Conservation (phyloP, 805 yeast species). For the Sungouiozyma intestinalis region DNA sequence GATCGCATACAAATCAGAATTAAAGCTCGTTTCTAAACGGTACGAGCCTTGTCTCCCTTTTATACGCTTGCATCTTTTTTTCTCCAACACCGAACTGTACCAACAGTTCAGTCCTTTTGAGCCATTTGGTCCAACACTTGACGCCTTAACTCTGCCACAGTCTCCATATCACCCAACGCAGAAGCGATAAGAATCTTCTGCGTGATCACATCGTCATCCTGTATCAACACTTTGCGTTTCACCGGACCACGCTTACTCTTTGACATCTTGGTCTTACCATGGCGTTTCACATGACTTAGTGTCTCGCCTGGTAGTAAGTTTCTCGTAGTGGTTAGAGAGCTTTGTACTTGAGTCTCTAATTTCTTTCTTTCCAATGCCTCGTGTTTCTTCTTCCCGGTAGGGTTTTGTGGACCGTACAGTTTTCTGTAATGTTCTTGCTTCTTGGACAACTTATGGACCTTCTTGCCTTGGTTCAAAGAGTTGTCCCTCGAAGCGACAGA, state of each 20-base stretch:
- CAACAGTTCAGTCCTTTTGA: neutral
- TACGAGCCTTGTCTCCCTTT: neutral
- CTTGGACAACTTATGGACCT: constrained; percentile 62
- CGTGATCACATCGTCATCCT: neutral
- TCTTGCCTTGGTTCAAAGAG: constrained; percentile 82
- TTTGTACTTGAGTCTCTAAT: constrained; percentile 3
- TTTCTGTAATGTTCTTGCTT: constrained; percentile 67
- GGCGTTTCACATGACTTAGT: constrained; percentile 33
- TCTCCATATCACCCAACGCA: neutral
- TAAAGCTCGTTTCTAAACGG: too few relatives aligned
- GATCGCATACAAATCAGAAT: too few relatives aligned
- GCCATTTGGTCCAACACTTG: neutral
- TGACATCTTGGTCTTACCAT: neutral
- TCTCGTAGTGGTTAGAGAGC: constrained; percentile 7
- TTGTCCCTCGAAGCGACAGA: constrained; percentile 50
- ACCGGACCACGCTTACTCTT: neutral
- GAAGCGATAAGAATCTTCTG: neutral
- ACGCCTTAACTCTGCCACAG: neutral
- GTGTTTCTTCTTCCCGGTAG: constrained; percentile 48
- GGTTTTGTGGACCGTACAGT: constrained; percentile 57
- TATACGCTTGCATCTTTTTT: neutral
- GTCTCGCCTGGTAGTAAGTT: constrained; percentile 25
- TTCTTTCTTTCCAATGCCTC: constrained; percentile 7
- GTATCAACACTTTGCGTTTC: neutral
- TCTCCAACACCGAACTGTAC: neutral